These are phyloP conservation scores for Aureobasidium melanogenum DNA, from an alignment of 2,329 filamentous ascomycete genomes.

Conservation along the genomic window DNA sequence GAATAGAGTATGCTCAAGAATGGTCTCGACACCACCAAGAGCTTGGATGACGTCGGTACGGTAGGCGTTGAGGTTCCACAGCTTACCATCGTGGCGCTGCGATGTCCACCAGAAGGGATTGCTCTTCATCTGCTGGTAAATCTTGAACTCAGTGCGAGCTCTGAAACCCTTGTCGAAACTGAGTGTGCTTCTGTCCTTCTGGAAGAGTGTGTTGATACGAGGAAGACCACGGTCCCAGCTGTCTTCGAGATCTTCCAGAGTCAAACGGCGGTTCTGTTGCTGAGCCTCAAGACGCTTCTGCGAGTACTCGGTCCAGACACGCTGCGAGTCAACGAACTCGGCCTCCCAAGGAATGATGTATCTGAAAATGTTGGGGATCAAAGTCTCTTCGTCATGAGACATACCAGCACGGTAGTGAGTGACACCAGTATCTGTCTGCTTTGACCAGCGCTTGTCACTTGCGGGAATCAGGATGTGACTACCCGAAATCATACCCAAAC, in stretches of 20 bases:
- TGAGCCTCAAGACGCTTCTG: slow-evolving; percentile 96
- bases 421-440: slow-evolving; percentile 94
- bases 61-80: slow-evolving; percentile 96
- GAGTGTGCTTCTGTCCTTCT: slow-evolving; percentile 93
- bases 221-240: slow-evolving; percentile 97
- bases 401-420: slow-evolving; percentile 96
- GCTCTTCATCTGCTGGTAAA: slow-evolving; percentile 97
- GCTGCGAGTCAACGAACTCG: slow-evolving; percentile 97
- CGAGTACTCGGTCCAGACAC: slow-evolving; percentile 98
- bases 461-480: slow-evolving; percentile 96
- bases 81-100: slow-evolving; percentile 89
- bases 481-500: slow-evolving; percentile 96
- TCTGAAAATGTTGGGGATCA: slow-evolving; percentile 98
- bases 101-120: slow-evolving; percentile 99
- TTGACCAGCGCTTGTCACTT: slow-evolving; percentile 96
- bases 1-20: slow-evolving; percentile 86
- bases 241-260: slow-evolving; percentile 91
- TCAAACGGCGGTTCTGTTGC: slow-evolving; percentile 90
- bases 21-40: slow-evolving; percentile 91
- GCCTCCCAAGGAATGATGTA: slow-evolving; percentile 99
- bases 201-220: slow-evolving; percentile 97
- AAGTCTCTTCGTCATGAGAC: slow-evolving; percentile 94
- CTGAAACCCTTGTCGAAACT: slow-evolving; percentile 99
- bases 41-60: slow-evolving; percentile 96
- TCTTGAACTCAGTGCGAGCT: slow-evolving; percentile 90